phyloP scores from a whole-genome alignment of 495 filamentous ascomycete species.

The Xylaria nigripes region DNA sequence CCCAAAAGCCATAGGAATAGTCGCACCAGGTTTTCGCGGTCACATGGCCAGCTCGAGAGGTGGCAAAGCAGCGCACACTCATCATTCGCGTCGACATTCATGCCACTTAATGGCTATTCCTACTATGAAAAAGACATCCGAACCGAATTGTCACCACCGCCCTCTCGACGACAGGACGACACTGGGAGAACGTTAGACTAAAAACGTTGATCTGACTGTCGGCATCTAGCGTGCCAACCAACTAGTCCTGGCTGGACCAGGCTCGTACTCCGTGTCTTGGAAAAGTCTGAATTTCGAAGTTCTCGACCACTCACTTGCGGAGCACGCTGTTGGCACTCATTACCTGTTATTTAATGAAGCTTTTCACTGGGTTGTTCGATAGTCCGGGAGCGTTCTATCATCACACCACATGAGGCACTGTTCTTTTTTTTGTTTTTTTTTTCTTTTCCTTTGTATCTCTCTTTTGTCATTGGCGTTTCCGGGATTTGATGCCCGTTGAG shows the following conservation, averaged over 20 bases:
- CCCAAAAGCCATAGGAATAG: constrained; percentile 21
- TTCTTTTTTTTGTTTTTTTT: background rate
- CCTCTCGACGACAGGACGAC: constrained; percentile 26
- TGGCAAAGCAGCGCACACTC: constrained; percentile 18
- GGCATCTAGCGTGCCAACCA: background rate
- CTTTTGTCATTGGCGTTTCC: constrained; percentile 7
- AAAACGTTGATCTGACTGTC: constrained; percentile 1
- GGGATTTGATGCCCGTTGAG: constrained; percentile 8
- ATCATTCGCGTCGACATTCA: constrained; percentile 22
- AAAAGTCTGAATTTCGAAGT: no score
- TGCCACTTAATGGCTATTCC: constrained; percentile 32
- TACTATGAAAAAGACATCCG: constrained; percentile 28
- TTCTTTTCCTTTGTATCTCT: background rate
- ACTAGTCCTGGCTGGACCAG: background rate
- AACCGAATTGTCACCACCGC: constrained; percentile 32
- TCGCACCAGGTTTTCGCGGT: constrained; percentile 33
- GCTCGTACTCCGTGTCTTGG: background rate
- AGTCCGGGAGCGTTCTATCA: background rate
- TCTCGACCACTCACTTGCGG: background rate
- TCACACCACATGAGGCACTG: background rate
- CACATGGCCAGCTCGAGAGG: constrained; percentile 32
- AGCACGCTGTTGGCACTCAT: background rate
- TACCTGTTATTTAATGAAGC: background rate
- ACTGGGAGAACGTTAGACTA: constrained; percentile 41
- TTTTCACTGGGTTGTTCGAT: background rate